phyloP scores from a whole-genome alignment of 2,329 filamentous ascomycete species.

The Fusarium caatingaense region DNA sequence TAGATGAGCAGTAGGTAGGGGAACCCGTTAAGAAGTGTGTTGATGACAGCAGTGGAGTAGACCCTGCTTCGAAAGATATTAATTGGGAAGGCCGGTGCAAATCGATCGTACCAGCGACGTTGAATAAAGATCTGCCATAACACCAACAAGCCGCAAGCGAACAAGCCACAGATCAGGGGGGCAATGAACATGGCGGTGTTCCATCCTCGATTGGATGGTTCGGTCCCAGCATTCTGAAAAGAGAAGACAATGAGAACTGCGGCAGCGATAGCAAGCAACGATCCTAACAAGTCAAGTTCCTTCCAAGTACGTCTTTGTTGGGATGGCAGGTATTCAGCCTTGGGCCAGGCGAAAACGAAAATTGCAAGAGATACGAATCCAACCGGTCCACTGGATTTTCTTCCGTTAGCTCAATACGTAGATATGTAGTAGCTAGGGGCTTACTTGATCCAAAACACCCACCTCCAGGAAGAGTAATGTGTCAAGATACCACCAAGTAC shows the following conservation, averaged over 20 bases:
- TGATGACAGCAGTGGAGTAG: slow-evolving; percentile 57
- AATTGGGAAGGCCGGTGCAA: slow-evolving; percentile 60
- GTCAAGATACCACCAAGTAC: slow-evolving; percentile 64
- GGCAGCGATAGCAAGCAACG: slow-evolving; percentile 63
- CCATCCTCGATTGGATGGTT: slow-evolving; percentile 55
- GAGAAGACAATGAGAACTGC: slow-evolving; percentile 68
- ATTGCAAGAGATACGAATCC: slow-evolving; percentile 59
- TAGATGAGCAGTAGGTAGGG: slow-evolving; percentile 63
- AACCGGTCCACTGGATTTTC: slow-evolving; percentile 60
- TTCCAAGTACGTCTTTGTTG: slow-evolving; percentile 57
- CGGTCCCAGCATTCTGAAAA: slow-evolving; percentile 63
- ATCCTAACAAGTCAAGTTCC: slow-evolving; percentile 65
- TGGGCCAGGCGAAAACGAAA: slow-evolving; percentile 64
- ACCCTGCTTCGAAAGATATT: slow-evolving; percentile 60
- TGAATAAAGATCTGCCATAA: slow-evolving; percentile 47
- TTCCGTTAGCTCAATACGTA: slow-evolving; percentile 4
- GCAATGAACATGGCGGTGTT: slow-evolving; percentile 51
- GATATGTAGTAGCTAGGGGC: neutral
- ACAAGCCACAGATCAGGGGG: slow-evolving; percentile 46
- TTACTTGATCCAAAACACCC: slow-evolving; percentile 71
- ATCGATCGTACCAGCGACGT: slow-evolving; percentile 42
- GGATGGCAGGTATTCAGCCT: slow-evolving; percentile 53
- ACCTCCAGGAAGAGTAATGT: slow-evolving; percentile 62
- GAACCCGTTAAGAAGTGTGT: slow-evolving; percentile 63
- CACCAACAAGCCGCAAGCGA: slow-evolving; percentile 46